These are phyloP conservation scores for Echites panduratus DNA, from an alignment of 257 asterid species.

Conservation along the genomic window DNA sequence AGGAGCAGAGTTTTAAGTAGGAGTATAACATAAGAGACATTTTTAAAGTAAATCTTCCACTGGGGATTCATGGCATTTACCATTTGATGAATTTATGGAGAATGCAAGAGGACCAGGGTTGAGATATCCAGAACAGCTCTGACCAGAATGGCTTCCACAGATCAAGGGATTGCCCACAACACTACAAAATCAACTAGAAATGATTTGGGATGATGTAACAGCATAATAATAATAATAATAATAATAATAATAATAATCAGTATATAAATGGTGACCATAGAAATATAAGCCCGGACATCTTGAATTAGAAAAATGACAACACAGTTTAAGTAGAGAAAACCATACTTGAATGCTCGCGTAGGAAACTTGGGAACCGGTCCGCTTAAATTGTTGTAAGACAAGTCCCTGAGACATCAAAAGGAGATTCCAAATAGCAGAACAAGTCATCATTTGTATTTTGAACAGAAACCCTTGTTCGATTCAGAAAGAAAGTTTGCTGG, in stretches of 20 bases:
- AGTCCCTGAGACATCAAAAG: constrained; percentile 59
- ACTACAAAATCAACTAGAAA: constrained; percentile 26
- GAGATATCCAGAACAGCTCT: constrained; percentile 57
- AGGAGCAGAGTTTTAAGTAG: background rate
- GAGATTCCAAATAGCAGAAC: constrained; percentile 7
- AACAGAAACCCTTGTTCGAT: constrained; percentile 14
- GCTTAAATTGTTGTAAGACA: constrained; percentile 89
- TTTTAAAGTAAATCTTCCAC: background rate
- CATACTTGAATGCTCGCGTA: constrained; percentile 82
- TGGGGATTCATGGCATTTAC: constrained; percentile 10
- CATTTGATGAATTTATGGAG: constrained; percentile 43
- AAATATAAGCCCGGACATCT: background rate
- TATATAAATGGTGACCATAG: background rate
- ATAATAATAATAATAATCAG: background rate
- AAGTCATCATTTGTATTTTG: constrained; percentile 22
- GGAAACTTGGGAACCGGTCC: constrained; percentile 81
- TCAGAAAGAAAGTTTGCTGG: constrained; percentile 11
- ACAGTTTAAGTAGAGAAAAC: constrained; percentile 17
- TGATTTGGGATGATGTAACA: background rate
- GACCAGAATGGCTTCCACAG: constrained; percentile 62
- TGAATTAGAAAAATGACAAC: background rate
- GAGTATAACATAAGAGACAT: background rate
- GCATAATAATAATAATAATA: background rate
- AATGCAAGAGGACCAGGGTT: constrained; percentile 50
- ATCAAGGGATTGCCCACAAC: constrained; percentile 72